Evolutionary conservation across 305 asterid species (phyloP).

Genomic region (Petunia hybrid): DNA sequence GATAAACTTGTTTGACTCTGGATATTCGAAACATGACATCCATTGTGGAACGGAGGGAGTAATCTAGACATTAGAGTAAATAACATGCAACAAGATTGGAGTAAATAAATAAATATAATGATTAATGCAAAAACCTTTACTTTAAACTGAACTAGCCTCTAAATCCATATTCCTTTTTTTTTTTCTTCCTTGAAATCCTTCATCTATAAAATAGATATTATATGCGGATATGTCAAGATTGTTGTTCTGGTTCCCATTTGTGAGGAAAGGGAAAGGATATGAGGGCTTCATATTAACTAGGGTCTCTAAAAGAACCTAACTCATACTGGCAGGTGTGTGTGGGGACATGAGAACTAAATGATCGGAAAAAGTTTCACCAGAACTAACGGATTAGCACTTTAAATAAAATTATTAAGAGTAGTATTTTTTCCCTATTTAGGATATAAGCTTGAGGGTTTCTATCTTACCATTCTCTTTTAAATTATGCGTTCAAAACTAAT

Average conservation of each 20-base stretch:
- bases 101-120: too few species aligned
- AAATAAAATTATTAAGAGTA: too few species aligned
- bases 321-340: slow-evolving; percentile 35
- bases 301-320: slow-evolving; percentile 46
- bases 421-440: too few species aligned
- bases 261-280: background rate
- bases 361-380: slow-evolving; percentile 25
- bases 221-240: background rate
- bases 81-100: too few species aligned
- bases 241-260: slow-evolving; percentile 4
- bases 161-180: background rate
- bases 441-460: too few species aligned
- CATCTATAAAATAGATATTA: slow-evolving; percentile 18
- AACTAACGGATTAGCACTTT: slow-evolving; percentile 23
- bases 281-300: background rate
- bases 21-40: too few species aligned
- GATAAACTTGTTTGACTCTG: too few species aligned
- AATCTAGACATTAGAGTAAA: too few species aligned
- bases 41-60: too few species aligned
- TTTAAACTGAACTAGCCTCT: background rate
- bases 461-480: too few species aligned
- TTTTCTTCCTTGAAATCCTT: background rate
- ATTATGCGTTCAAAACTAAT: too few species aligned
- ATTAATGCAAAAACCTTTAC: too few species aligned
- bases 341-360: slow-evolving; percentile 39